Evolutionary conservation across 192 early-diverging fungal species (phyloP).

Genomic region (Umbelopsis vinacea): DNA sequence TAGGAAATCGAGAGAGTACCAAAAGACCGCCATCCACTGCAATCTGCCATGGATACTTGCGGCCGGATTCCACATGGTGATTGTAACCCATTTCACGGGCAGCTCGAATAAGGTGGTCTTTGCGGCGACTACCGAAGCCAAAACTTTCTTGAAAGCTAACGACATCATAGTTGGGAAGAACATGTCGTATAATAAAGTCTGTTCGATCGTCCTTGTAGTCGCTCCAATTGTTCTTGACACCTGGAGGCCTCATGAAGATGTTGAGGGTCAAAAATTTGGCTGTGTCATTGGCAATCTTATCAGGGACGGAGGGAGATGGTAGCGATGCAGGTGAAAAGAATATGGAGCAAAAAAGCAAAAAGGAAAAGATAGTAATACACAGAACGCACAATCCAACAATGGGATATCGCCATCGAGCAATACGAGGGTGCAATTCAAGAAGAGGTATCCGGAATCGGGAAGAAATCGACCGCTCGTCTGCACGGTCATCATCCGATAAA

Average conservation of each 20-base stretch:
- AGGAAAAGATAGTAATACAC: slow-evolving; percentile 19
- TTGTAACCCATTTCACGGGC: slow-evolving; percentile 72
- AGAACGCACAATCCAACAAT: slow-evolving; percentile 19
- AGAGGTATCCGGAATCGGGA: slow-evolving; percentile 10
- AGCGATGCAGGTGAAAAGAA: slow-evolving; percentile 32
- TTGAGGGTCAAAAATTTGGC: slow-evolving; percentile 68
- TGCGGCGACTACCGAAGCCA: slow-evolving; percentile 70
- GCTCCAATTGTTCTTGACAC: slow-evolving; percentile 69
- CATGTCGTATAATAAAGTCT: slow-evolving; percentile 65
- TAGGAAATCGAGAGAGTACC: slow-evolving; percentile 74
- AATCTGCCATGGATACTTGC: slow-evolving; percentile 63
- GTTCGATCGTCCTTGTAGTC: slow-evolving; percentile 85
- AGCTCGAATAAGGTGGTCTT: slow-evolving; percentile 55
- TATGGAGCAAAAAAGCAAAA: slow-evolving; percentile 38
- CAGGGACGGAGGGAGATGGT: slow-evolving; percentile 36
- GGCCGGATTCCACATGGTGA: slow-evolving; percentile 62
- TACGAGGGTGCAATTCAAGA: slow-evolving; percentile 12
- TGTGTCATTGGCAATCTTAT: slow-evolving; percentile 29
- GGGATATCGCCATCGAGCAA: slow-evolving; percentile 18
- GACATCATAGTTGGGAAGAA: slow-evolving; percentile 77
- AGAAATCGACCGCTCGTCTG: not conserved
- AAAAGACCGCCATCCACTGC: slow-evolving; percentile 79
- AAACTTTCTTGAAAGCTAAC: slow-evolving; percentile 85
- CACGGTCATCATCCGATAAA: not conserved
- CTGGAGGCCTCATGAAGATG: slow-evolving; percentile 75